A percentile compares a stretch with the other conserved stretches of the same genome.
Conservation (phyloP, 108 stramenopile genomes). For the Conticribra guillardii region DNA sequence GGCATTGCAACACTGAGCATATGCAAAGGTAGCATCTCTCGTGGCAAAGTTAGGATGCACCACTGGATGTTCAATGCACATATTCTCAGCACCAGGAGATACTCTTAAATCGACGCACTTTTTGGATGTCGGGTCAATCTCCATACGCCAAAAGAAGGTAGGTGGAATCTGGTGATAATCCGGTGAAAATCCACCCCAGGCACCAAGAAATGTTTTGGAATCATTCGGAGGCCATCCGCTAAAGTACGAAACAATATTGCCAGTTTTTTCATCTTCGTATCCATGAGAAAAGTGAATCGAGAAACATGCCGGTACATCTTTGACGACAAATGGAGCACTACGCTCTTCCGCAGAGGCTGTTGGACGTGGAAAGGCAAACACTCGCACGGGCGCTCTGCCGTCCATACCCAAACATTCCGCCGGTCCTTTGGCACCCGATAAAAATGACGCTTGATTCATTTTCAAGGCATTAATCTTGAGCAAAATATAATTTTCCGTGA, state of each 20-base stretch:
- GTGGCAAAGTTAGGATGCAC: constrained; percentile 63
- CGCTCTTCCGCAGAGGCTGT: constrained; percentile 23
- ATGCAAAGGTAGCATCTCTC: constrained; percentile 46
- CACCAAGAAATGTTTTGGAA: constrained; percentile 65
- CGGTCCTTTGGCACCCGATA: constrained; percentile 54
- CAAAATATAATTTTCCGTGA: constrained; percentile 60
- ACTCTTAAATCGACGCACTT: constrained; percentile 43
- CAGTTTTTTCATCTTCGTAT: constrained; percentile 62
- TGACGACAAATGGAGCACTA: constrained; percentile 46
- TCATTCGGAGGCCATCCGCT: constrained; percentile 72
- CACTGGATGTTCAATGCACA: constrained; percentile 54
- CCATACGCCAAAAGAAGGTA: constrained; percentile 60
- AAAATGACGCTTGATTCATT: constrained; percentile 51
- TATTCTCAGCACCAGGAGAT: constrained; percentile 55
- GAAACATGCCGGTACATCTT: constrained; percentile 61
- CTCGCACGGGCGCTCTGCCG: constrained; percentile 47
- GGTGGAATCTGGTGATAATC: constrained; percentile 51
- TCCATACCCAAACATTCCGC: constrained; percentile 62
- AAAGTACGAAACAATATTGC: constrained; percentile 59
- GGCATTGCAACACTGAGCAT: constrained; percentile 50
- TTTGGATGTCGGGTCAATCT: constrained; percentile 50
- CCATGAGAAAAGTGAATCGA: constrained; percentile 69
- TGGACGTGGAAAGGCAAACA: constrained; percentile 57
- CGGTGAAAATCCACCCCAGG: constrained; percentile 74
- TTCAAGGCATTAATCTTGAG: constrained; percentile 54